These are phyloP conservation scores for Sordariomycetes sp. DNA, from an alignment of 2,329 filamentous ascomycete genomes.

Conservation along the genomic window DNA sequence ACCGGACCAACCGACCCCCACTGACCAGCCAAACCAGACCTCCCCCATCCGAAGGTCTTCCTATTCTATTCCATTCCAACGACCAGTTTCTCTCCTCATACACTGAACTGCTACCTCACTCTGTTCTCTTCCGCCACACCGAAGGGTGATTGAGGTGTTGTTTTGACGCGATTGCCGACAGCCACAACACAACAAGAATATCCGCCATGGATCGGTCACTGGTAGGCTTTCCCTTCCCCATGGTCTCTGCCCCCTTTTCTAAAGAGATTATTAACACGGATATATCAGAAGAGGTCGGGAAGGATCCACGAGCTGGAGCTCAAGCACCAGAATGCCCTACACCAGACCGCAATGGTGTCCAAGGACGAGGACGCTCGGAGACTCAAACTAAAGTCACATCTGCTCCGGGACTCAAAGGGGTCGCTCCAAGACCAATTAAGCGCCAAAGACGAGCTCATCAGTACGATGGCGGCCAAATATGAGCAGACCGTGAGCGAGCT, in stretches of 20 bases:
- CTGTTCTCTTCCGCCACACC: slow-evolving; percentile 8
- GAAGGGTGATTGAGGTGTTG: not conserved
- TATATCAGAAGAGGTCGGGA: slow-evolving; percentile 9
- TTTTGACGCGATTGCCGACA: slow-evolving; percentile 7
- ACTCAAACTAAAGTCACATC: slow-evolving; percentile 55
- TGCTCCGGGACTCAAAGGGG: slow-evolving; percentile 67
- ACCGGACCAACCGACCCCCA: not conserved
- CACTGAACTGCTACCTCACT: slow-evolving; percentile 14
- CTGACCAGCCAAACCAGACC: slow-evolving; percentile 8
- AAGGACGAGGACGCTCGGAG: slow-evolving; percentile 68
- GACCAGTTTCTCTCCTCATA: not conserved
- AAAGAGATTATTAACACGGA: slow-evolving; percentile 8
- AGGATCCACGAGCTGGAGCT: slow-evolving; percentile 52
- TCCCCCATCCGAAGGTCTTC: not conserved
- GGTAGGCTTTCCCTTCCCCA: slow-evolving; percentile 15
- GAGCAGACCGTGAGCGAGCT: slow-evolving; percentile 30
- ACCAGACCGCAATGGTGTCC: slow-evolving; percentile 55
- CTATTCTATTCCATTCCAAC: not conserved
- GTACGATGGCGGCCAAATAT: slow-evolving; percentile 27
- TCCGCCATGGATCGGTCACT: slow-evolving; percentile 15
- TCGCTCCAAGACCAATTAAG: slow-evolving; percentile 53
- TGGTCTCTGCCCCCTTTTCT: slow-evolving; percentile 11
- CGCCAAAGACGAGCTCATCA: slow-evolving; percentile 48
- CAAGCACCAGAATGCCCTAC: slow-evolving; percentile 54
- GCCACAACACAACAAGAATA: slow-evolving; percentile 9